A percentile compares a stretch with the other conserved stretches of the same genome.
These are phyloP conservation scores for Geotrichum restrictum DNA, from an alignment of 1,139 yeast species.

Conservation along the genomic window DNA sequence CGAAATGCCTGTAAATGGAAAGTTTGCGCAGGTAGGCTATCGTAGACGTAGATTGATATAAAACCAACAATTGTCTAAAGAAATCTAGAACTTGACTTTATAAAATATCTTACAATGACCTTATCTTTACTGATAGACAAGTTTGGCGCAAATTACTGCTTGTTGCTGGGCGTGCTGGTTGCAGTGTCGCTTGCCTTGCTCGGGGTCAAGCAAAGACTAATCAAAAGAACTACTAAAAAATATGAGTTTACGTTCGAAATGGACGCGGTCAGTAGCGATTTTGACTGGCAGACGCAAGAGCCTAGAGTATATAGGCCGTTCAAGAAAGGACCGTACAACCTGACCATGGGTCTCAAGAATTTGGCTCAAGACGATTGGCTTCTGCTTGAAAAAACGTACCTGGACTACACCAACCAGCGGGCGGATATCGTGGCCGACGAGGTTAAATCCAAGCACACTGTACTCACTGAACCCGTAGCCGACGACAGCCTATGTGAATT, in stretches of 20 bases:
- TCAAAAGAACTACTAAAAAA: conserved; percentile 30
- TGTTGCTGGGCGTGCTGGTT: not conserved
- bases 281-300: conserved; percentile 45
- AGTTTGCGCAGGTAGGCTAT: not conserved
- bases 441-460: conserved; percentile 43
- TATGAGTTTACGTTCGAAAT: not conserved
- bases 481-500: conserved; percentile 53
- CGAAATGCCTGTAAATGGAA: too few relatives aligned
- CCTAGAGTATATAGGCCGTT: conserved; percentile 60
- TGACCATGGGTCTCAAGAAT: conserved; percentile 64
- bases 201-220: conserved; percentile 48
- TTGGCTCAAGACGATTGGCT: conserved; percentile 61
- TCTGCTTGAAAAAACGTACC: conserved; percentile 61
- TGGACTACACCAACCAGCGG: conserved; percentile 46
- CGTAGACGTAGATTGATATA: not conserved
- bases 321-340: conserved; percentile 56
- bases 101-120: too few relatives aligned
- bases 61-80: conserved; percentile 38
- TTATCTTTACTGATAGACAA: not conserved
- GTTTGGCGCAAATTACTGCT: not conserved
- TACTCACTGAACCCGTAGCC: conserved; percentile 42
- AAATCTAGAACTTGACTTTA: too few relatives aligned
- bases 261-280: conserved; percentile 18
- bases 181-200: not conserved
- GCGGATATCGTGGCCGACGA: conserved; percentile 42